Conservation (phyloP, 176 grass and related monocot species). For the Carex scoparia region DNA sequence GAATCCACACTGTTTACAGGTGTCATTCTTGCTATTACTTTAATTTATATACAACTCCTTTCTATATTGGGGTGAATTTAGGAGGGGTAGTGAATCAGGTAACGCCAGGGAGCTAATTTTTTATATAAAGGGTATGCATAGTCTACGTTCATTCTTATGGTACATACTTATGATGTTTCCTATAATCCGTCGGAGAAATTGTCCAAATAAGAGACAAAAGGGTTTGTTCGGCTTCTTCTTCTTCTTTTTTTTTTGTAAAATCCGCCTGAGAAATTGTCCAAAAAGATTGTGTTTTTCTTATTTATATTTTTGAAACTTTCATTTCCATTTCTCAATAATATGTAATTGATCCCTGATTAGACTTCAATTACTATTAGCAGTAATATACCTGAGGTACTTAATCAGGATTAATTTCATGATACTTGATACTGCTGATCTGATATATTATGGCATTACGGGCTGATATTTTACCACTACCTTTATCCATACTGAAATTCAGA, state of each 20-base stretch:
- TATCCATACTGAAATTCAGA: no score
- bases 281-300: not conserved
- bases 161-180: no score
- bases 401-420: no score
- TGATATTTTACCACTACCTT: no score
- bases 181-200: not conserved
- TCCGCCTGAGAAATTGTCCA: not conserved
- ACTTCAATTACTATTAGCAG: no score
- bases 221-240: not conserved
- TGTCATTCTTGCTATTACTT: slow-evolving; percentile 22
- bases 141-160: not conserved
- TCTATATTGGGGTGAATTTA: not conserved
- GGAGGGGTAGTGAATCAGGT: not conserved
- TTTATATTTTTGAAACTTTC: not conserved
- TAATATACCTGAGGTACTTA: no score
- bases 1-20: slow-evolving; percentile 79
- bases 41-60: not conserved
- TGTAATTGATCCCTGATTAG: no score
- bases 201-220: not conserved
- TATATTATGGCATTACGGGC: no score
- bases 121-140: not conserved
- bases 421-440: no score
- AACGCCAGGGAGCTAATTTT: not conserved
- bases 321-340: not conserved
- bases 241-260: not conserved